Evolutionary conservation across 106 monocot genomes (phyloP).

Genomic region (Platanthera guangdongensis): DNA sequence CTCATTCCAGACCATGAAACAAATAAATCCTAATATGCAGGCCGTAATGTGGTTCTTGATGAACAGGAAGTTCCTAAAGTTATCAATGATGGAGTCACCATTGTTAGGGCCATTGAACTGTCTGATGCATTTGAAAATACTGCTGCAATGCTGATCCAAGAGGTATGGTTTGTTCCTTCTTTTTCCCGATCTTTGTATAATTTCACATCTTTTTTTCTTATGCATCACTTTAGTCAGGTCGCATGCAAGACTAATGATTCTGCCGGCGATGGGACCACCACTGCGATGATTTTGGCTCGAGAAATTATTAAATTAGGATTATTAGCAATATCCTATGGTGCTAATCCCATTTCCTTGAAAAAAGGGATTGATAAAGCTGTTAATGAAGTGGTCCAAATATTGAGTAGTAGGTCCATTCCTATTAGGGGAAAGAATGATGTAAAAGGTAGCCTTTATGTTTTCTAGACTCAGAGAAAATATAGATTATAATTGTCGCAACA

Average conservation of each 20-base stretch:
- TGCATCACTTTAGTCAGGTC: slow-evolving; percentile 43
- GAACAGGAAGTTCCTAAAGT: slow-evolving; percentile 83
- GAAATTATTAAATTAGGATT: slow-evolving; percentile 85
- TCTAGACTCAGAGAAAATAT: not conserved
- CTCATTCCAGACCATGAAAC: not conserved
- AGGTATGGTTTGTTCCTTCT: slow-evolving; percentile 35
- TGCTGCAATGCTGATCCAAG: slow-evolving; percentile 69
- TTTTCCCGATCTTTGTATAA: not conserved
- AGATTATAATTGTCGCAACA: not conserved
- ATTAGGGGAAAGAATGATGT: slow-evolving; percentile 58
- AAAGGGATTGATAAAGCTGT: slow-evolving; percentile 89
- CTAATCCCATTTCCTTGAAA: slow-evolving; percentile 80
- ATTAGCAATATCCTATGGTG: slow-evolving; percentile 68
- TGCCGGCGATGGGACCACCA: slow-evolving; percentile 91
- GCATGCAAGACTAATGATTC: slow-evolving; percentile 84
- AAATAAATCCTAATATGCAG: slow-evolving; percentile 20
- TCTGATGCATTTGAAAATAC: slow-evolving; percentile 76
- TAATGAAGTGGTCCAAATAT: slow-evolving; percentile 43
- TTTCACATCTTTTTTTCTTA: not conserved
- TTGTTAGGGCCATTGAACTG: slow-evolving; percentile 79
- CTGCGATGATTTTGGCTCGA: slow-evolving; percentile 81
- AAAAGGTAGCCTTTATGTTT: slow-evolving; percentile 47
- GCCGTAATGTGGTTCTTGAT: slow-evolving; percentile 90
- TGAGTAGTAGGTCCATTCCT: slow-evolving; percentile 43
- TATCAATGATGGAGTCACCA: slow-evolving; percentile 96